Conservation (phyloP, 2,329 filamentous ascomycete genomes). For the Cercospora brassicicola region DNA sequence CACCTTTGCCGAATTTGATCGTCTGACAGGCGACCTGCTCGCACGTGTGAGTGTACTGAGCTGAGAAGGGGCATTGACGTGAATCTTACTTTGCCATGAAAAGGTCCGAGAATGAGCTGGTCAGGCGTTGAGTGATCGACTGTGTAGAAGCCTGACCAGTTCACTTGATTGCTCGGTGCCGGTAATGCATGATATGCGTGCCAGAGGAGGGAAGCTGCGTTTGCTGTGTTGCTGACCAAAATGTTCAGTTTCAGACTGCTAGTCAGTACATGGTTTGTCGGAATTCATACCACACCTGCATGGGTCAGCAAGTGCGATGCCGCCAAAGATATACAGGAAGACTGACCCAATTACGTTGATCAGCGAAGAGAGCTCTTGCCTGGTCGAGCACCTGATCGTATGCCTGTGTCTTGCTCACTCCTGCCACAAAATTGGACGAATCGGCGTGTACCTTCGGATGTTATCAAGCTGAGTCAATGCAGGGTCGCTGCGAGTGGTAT, state of each 20-base stretch:
- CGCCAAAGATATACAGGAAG: neutral
- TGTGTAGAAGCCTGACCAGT: conserved; percentile 82
- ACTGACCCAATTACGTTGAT: conserved; percentile 76
- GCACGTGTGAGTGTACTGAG: neutral
- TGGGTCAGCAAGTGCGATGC: neutral
- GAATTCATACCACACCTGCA: conserved; percentile 26
- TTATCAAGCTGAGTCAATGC: conserved; percentile 16
- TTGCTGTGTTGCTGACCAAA: conserved; percentile 67
- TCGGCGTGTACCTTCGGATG: conserved; percentile 69
- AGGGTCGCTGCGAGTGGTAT: neutral
- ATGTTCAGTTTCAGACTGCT: neutral
- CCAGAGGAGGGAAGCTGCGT: conserved; percentile 74
- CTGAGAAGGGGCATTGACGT: neutral
- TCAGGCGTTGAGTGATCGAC: conserved; percentile 51
- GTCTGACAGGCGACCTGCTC: conserved; percentile 66
- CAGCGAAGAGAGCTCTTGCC: conserved; percentile 67
- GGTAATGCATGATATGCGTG: conserved; percentile 74
- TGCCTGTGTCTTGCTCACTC: conserved; percentile 68
- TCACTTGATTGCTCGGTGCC: conserved; percentile 64
- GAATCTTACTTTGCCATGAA: conserved; percentile 64
- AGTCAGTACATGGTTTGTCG: neutral
- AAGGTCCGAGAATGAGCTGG: conserved; percentile 73
- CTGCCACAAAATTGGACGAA: conserved; percentile 68
- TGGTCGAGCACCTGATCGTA: conserved; percentile 73
- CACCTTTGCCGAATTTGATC: conserved; percentile 70